Conservation (phyloP, 164 flowering plant species). For the Cinnamomum micranthum region DNA sequence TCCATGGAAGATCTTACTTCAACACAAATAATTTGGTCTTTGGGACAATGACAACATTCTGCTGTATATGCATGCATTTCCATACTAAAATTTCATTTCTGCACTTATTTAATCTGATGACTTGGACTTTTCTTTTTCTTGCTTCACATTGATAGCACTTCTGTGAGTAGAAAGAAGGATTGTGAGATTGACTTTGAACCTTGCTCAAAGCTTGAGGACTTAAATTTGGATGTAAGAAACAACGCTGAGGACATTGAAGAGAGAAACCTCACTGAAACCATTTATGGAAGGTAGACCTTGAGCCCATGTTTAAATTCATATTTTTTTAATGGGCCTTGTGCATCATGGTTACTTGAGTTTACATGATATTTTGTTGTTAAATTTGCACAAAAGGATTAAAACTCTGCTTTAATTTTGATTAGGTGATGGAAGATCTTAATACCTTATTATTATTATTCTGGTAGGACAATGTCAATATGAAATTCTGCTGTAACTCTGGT, state of each 20-base stretch:
- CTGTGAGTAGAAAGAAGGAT: constrained; percentile 36
- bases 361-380: background rate
- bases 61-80: background rate
- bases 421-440: background rate
- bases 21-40: background rate
- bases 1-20: background rate
- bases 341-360: background rate
- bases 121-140: constrained; percentile 6
- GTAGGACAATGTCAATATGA: background rate
- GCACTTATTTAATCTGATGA: constrained; percentile 5
- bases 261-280: constrained; percentile 28
- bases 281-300: constrained; percentile 41
- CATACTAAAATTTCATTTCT: background rate
- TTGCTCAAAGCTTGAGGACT: constrained; percentile 87
- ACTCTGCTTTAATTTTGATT: background rate
- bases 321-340: background rate
- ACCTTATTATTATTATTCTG: background rate
- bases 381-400: background rate
- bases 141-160: constrained; percentile 14
- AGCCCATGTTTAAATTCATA: background rate
- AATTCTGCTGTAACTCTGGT: background rate
- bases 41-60: background rate
- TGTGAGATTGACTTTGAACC: constrained; percentile 61
- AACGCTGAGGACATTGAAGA: constrained; percentile 32
- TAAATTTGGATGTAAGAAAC: constrained; percentile 74